Evolutionary conservation across 1,284 basidiomycete species (phyloP).

Genomic region (Pascua sp.): DNA sequence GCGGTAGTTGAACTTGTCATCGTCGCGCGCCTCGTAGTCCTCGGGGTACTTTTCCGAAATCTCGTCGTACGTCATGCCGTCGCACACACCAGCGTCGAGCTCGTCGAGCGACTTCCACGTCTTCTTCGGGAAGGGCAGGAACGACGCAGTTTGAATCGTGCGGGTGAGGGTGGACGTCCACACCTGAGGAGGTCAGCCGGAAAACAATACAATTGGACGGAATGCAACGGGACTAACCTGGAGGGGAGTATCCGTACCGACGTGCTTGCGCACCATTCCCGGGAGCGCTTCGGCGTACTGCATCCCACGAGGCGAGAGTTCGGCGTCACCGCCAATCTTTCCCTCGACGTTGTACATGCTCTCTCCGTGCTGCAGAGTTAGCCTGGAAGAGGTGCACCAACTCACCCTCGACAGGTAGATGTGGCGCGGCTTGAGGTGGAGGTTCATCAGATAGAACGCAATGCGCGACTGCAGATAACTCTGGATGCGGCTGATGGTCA

Average conservation of each 20-base stretch:
- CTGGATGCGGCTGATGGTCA: constrained; percentile 76
- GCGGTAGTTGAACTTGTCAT: constrained; percentile 99
- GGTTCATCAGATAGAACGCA: constrained; percentile 97
- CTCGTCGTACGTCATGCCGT: constrained; percentile 99
- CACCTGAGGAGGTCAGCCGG: constrained; percentile 55
- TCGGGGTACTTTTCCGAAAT: constrained; percentile 97
- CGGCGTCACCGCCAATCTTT: constrained; percentile 93
- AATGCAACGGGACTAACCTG: constrained; percentile 52
- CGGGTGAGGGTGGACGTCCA: constrained; percentile 95
- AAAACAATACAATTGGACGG: no score
- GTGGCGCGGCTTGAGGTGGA: constrained; percentile 92
- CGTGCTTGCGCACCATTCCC: constrained; percentile 80
- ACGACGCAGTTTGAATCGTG: constrained; percentile 84
- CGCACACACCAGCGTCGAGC: constrained; percentile 96
- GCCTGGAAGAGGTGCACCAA: constrained; percentile 6
- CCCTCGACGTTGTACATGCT: constrained; percentile 96
- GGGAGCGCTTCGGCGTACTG: constrained; percentile 84
- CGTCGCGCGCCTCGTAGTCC: constrained; percentile 96
- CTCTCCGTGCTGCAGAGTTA: constrained; percentile 78
- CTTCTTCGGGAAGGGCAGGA: constrained; percentile 82
- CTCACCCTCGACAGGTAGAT: constrained; percentile 92
- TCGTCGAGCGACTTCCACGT: constrained; percentile 99
- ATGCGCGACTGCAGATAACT: constrained; percentile 95
- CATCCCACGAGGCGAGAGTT: constrained; percentile 77
- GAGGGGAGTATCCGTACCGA: constrained; percentile 68